phyloP scores from a whole-genome alignment of 352 stramenopile species.

The Globisporangium polare region DNA sequence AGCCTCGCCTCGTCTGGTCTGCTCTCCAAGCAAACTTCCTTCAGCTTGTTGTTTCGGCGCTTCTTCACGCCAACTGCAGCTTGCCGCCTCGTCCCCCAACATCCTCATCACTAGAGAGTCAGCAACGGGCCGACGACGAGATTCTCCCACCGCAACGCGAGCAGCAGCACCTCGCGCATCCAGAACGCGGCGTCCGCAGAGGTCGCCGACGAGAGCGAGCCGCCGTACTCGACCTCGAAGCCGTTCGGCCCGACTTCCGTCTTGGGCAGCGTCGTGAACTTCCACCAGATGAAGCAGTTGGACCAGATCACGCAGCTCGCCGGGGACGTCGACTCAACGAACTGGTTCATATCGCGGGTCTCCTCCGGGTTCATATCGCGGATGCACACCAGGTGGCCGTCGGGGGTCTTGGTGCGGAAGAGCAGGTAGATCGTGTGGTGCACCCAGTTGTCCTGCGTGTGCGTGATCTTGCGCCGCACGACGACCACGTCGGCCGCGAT shows the following conservation, averaged over 20 bases:
- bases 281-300: constrained; percentile 66
- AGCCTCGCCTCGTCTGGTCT: not conserved
- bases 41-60: not conserved
- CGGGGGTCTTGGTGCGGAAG: constrained; percentile 60
- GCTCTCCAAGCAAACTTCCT: not conserved
- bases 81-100: too few species aligned
- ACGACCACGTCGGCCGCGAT: constrained; percentile 50
- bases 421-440: constrained; percentile 71
- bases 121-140: constrained; percentile 46
- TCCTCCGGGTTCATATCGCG: constrained; percentile 53
- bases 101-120: constrained; percentile 27
- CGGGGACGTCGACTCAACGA: constrained; percentile 12
- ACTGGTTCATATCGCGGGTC: constrained; percentile 27
- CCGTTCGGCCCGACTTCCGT: constrained; percentile 20
- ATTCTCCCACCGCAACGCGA: constrained; percentile 53
- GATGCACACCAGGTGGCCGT: constrained; percentile 67
- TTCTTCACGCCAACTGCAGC: constrained; percentile 5
- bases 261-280: constrained; percentile 45
- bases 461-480: constrained; percentile 50
- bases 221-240: constrained; percentile 59
- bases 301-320: constrained; percentile 47
- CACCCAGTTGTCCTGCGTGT: constrained; percentile 50
- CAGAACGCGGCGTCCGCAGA: constrained; percentile 43
- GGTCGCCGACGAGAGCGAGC: constrained; percentile 37
- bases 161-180: constrained; percentile 54